Evolutionary conservation across 2,329 filamentous ascomycete genomes (phyloP).

Genomic region (Ascochyta koolunga): DNA sequence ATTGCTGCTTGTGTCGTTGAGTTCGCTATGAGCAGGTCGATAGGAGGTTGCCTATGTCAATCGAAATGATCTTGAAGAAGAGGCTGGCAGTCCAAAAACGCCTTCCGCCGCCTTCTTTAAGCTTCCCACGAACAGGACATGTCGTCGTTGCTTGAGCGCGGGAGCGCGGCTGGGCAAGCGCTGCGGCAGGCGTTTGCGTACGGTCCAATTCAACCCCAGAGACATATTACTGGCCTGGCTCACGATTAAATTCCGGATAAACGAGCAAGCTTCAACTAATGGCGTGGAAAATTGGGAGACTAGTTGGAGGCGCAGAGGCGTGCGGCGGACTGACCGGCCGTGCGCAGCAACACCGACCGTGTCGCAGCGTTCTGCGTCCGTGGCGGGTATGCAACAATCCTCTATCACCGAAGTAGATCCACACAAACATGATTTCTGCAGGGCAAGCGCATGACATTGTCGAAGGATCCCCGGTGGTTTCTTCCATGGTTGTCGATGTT

Average conservation of each 20-base stretch:
- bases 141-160: background rate
- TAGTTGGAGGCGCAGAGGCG: background rate
- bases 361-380: background rate
- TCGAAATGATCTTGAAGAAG: background rate
- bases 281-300: background rate
- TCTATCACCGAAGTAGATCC: background rate
- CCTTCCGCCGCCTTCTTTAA: constrained; percentile 2
- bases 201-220: background rate
- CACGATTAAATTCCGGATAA: background rate
- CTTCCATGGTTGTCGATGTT: background rate
- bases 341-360: constrained; percentile 5
- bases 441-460: background rate
- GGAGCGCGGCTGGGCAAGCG: background rate
- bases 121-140: background rate
- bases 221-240: background rate
- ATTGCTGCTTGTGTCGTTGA: background rate
- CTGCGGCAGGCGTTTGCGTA: constrained; percentile 1
- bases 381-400: background rate
- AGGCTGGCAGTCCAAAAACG: background rate
- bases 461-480: too few species aligned
- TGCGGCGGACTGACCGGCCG: background rate
- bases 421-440: background rate
- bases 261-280: background rate
- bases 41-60: background rate
- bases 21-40: too few species aligned